A percentile compares a stretch with the other conserved stretches of the same genome.
These are phyloP conservation scores for Excoecaria agallocha DNA, from an alignment of 345 rosid genomes.

Conservation along the genomic window DNA sequence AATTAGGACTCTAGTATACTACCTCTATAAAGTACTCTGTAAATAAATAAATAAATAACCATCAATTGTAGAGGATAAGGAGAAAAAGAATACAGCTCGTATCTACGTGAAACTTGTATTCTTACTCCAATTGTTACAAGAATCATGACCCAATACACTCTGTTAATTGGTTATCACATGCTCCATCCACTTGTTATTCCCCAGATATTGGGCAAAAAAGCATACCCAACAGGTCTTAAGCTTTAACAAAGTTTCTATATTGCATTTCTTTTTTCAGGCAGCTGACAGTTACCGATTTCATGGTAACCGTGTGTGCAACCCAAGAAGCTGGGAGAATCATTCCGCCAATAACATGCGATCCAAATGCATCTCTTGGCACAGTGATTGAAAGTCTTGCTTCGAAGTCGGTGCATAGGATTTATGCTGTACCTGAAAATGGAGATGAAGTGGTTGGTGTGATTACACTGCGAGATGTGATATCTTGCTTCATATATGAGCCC, in stretches of 20 bases:
- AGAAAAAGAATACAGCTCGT: not conserved
- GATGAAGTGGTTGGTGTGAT: constrained; percentile 72
- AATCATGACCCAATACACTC: not conserved
- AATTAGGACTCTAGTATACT: not conserved
- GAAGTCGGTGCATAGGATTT: constrained; percentile 65
- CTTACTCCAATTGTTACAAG: not conserved
- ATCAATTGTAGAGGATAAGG: not conserved
- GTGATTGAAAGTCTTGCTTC: constrained; percentile 72
- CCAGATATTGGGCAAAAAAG: not conserved
- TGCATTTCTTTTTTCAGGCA: constrained; percentile 40
- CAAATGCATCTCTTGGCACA: constrained; percentile 56
- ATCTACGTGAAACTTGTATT: not conserved
- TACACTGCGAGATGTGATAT: constrained; percentile 83
- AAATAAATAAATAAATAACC: not conserved
- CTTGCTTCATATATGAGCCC: constrained; percentile 83
- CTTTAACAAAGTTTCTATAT: constrained; percentile 1
- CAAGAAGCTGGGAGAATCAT: constrained; percentile 41
- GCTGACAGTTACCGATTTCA: constrained; percentile 59
- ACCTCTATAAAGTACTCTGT: not conserved
- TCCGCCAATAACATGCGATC: constrained; percentile 62
- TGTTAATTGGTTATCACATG: constrained; percentile 6
- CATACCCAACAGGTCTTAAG: not conserved
- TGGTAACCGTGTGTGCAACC: constrained; percentile 45
- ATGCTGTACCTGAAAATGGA: constrained; percentile 47
- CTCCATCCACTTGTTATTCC: not conserved